Conservation (phyloP, 78 protist genomes). For the Dictyostelium firmibasis region DNA sequence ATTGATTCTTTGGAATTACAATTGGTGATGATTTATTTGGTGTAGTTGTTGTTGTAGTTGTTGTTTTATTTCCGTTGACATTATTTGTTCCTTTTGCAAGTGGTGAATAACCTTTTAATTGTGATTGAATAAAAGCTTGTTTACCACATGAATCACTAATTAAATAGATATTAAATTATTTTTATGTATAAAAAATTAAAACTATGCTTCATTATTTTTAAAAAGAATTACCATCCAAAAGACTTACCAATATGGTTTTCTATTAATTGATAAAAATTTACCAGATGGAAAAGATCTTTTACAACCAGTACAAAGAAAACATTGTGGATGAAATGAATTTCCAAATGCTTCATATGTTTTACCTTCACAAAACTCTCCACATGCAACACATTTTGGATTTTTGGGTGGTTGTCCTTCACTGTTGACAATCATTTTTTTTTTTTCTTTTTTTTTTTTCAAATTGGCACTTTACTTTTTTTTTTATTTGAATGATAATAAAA, state of each 20-base stretch:
- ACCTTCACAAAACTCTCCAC: constrained; percentile 67
- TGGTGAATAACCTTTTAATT: constrained; percentile 55
- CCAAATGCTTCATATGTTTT: constrained; percentile 69
- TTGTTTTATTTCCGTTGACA: not conserved
- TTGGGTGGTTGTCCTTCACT: constrained; percentile 28
- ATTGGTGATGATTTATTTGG: not conserved
- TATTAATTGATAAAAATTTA: constrained; percentile 44
- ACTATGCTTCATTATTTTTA: too few relatives aligned
- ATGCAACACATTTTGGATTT: constrained; percentile 66
- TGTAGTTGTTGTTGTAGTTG: not conserved
- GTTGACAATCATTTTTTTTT: constrained; percentile 24
- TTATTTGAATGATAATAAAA: not conserved
- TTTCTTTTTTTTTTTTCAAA: not conserved
- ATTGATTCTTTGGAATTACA: not conserved
- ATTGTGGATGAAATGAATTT: constrained; percentile 55
- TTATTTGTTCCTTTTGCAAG: not conserved
- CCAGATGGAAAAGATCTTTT: constrained; percentile 68
- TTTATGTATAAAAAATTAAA: too few relatives aligned
- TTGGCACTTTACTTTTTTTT: not conserved
- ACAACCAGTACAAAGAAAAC: constrained; percentile 59
- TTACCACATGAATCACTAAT: constrained; percentile 70
- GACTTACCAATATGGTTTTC: constrained; percentile 67
- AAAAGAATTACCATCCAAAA: too few relatives aligned
- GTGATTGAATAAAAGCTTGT: constrained; percentile 62
- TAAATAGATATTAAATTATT: too few relatives aligned